These are phyloP conservation scores for Aotearoamyces nothofagi DNA, from an alignment of 2,329 filamentous ascomycete species.

Conservation along the genomic window DNA sequence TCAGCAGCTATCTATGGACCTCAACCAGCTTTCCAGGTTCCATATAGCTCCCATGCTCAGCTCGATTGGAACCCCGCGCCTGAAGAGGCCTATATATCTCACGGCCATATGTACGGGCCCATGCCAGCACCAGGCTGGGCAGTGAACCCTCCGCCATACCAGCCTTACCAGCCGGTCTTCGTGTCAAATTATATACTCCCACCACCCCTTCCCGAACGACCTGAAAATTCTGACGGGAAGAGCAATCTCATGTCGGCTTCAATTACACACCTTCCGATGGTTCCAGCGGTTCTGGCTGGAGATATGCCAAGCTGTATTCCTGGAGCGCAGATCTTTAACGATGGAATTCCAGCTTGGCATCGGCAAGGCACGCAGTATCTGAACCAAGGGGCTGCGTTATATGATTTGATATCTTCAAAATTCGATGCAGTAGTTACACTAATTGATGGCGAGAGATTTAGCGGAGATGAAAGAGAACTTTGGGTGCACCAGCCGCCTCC, in stretches of 20 bases:
- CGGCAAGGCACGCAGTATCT: conserved; percentile 26
- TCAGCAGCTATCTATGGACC: conserved; percentile 1
- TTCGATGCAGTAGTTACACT: conserved; percentile 55
- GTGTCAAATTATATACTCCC: conserved; percentile 1
- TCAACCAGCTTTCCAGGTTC: conserved; percentile 3
- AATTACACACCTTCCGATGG: conserved; percentile 11
- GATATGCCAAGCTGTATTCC: conserved; percentile 21
- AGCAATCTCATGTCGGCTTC: conserved; percentile 9
- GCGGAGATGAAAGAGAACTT: conserved; percentile 38
- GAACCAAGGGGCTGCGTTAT: conserved; percentile 31
- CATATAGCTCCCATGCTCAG: conserved; percentile 5
- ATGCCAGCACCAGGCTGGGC: neutral
- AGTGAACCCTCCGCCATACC: neutral
- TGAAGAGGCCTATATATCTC: neutral
- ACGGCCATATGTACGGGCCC: neutral
- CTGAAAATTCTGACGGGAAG: conserved; percentile 4
- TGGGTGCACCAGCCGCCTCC: conserved; percentile 9
- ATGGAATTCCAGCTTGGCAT: conserved; percentile 28
- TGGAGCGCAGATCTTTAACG: conserved; percentile 24
- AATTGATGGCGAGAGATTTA: conserved; percentile 48
- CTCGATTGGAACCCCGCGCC: conserved; percentile 4
- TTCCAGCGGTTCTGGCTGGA: conserved; percentile 21
- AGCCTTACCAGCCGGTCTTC: neutral
- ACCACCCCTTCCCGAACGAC: conserved; percentile 8
- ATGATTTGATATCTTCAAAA: conserved; percentile 43